Conservation (phyloP, 1,284 basidiomycete genomes). For the Ceratobasidium sp. region DNA sequence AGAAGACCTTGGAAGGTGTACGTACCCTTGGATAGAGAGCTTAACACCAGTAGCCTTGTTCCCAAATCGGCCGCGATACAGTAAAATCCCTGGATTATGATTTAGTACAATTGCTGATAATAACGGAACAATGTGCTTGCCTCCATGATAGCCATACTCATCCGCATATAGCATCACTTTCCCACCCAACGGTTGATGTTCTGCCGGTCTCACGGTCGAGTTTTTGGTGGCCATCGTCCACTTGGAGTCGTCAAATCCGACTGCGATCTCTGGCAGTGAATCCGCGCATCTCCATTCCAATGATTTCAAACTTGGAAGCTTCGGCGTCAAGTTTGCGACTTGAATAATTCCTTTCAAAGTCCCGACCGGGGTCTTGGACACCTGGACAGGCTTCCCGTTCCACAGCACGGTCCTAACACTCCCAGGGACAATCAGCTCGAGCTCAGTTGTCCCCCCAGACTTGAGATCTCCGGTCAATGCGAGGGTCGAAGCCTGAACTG, state of each 20-base stretch:
- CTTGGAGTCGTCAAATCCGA: conserved; percentile 52
- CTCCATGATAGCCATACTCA: conserved; percentile 56
- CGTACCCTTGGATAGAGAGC: conserved; percentile 56
- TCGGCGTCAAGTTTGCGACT: conserved; percentile 43
- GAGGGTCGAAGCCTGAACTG: conserved; percentile 25
- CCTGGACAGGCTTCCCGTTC: conserved; percentile 42
- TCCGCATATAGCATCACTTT: conserved; percentile 54
- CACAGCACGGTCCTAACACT: conserved; percentile 41
- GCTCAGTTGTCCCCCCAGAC: conserved; percentile 22
- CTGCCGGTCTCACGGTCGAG: conserved; percentile 50
- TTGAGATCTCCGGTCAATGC: conserved; percentile 39
- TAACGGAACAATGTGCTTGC: conserved; percentile 33
- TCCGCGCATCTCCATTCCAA: conserved; percentile 55
- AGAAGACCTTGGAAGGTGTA: too few species aligned
- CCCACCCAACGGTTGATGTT: conserved; percentile 51
- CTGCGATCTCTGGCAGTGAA: conserved; percentile 55
- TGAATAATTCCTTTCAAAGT: conserved; percentile 25
- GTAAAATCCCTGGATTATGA: conserved; percentile 44
- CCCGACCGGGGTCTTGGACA: conserved; percentile 11
- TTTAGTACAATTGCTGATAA: not conserved
- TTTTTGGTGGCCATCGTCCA: conserved; percentile 57
- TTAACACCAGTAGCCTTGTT: conserved; percentile 55
- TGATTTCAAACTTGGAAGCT: conserved; percentile 50
- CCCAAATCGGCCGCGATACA: conserved; percentile 57
- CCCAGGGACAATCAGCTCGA: conserved; percentile 37